A percentile compares a stretch with the other conserved stretches of the same genome.
phyloP scores from a whole-genome alignment of 1,284 basidiomycete species.

The Leccinum proliferum region DNA sequence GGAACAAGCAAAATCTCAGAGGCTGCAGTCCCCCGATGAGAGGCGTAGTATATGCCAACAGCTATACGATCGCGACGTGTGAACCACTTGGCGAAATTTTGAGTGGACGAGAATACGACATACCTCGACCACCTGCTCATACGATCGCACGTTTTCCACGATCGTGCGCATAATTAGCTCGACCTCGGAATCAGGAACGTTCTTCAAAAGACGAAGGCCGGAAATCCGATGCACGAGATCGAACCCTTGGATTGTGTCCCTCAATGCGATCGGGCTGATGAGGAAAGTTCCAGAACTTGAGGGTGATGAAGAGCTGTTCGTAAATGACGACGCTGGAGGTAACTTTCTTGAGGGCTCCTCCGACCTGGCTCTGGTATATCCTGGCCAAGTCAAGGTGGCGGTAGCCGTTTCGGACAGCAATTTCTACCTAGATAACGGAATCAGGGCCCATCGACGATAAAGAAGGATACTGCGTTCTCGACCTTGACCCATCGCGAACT shows the following conservation, averaged over 20 bases:
- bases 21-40: slow-evolving; percentile 83
- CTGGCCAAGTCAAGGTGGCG: no score
- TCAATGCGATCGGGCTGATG: no score
- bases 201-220: slow-evolving; percentile 58
- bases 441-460: no score
- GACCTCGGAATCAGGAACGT: slow-evolving; percentile 60
- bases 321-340: no score
- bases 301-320: no score
- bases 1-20: slow-evolving; percentile 86
- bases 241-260: slow-evolving; percentile 52
- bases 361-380: no score
- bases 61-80: slow-evolving; percentile 38
- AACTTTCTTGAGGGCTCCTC: no score
- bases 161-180: slow-evolving; percentile 74
- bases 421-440: no score
- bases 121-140: slow-evolving; percentile 90
- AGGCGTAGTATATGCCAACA: slow-evolving; percentile 72
- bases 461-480: no score
- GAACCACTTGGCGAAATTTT: background rate
- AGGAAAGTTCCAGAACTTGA: no score
- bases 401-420: no score
- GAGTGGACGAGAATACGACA: slow-evolving; percentile 19
- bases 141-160: slow-evolving; percentile 62
- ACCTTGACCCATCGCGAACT: no score
- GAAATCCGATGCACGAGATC: slow-evolving; percentile 73